These are phyloP conservation scores for Sporisorium scitamineum DNA, from an alignment of 1,284 basidiomycete genomes.

Conservation along the genomic window DNA sequence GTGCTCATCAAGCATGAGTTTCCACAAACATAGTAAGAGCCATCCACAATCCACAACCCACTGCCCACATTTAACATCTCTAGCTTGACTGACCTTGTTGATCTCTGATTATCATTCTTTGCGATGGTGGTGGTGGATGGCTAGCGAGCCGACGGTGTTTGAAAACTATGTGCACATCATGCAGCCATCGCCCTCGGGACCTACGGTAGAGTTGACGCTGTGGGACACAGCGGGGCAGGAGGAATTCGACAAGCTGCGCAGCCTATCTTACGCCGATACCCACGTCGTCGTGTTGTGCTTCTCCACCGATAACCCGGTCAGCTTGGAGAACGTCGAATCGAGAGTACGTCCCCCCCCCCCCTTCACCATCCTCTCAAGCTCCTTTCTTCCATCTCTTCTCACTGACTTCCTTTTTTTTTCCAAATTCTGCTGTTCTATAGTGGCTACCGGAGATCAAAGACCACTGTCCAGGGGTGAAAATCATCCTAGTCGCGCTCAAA, in stretches of 20 bases:
- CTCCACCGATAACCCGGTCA: constrained; percentile 74
- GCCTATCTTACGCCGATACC: constrained; percentile 92
- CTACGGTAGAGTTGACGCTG: constrained; percentile 85
- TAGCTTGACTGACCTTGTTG: neutral
- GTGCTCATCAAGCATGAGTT: constrained; percentile 49
- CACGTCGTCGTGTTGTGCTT: constrained; percentile 74
- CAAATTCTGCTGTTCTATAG: constrained; percentile 71
- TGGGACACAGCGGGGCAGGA: constrained; percentile 99
- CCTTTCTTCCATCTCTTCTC: no score
- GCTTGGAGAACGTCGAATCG: constrained; percentile 85
- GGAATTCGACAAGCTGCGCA: constrained; percentile 91
- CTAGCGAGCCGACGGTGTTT: constrained; percentile 69
- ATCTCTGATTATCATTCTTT: no score
- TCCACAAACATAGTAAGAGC: constrained; percentile 53
- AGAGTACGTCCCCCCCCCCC: constrained; percentile 75
- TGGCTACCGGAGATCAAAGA: constrained; percentile 87
- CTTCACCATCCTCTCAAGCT: neutral
- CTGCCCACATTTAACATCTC: neutral
- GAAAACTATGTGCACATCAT: constrained; percentile 85
- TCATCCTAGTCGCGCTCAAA: constrained; percentile 78
- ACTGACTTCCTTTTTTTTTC: no score
- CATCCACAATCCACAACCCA: neutral
- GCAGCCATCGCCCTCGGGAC: constrained; percentile 74
- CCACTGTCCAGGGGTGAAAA: constrained; percentile 92
- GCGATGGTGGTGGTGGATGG: no score